Evolutionary conservation across 2,329 filamentous ascomycete species (phyloP), one percentile per base, ranked within the genome.

Genomic region (Curvularia sp.): DNA sequence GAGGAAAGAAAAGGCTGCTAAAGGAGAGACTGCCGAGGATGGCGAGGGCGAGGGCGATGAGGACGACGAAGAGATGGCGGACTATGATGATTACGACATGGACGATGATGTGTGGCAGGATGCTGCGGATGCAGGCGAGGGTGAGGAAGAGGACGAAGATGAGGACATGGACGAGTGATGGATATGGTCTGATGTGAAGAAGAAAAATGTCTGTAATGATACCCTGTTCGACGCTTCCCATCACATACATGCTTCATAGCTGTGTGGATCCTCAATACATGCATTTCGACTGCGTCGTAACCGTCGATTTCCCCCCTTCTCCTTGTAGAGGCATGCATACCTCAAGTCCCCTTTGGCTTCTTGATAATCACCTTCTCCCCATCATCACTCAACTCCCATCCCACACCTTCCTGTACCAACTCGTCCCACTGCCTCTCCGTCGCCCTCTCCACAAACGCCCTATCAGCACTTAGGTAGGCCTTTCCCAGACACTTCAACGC

Each of bases 401-500:
- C 93, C 1, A 98, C 89, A 2, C 88, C 88, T 71, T 91, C 87
- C 64, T 85, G 81, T 33, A 85, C 83, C 70, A 98, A 78, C 50
- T 87, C 86, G 10, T 86, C 82, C 93, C 94, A 99, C n/a, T 78
- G 81, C 66, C 85, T 82, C 48, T 87, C 87, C 4, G 90, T 84
- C 57, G 86, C 84, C 71, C 83, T 84, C 78, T 95, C 91, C 50
- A 97, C 78, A 75, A 89, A 92, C 3, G 73, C 74, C 58, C 85
- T 77, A 53, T 92, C 90, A 8, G 92, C 88, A 20, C 80, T 86
- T 64, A 97, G 79, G 76, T 99, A 99, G 4, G 89, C 85, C 70
- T 88, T 86, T 0, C 92, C 93, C 54, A 98, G 85, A 74, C 93
- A 95, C 80, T 97, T 96, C 66, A 98, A 81, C 33, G 91, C 87